Base-by-base conservation (phyloP, 2,329 filamentous ascomycete genomes). In the Ascomycota sp. region DNA sequence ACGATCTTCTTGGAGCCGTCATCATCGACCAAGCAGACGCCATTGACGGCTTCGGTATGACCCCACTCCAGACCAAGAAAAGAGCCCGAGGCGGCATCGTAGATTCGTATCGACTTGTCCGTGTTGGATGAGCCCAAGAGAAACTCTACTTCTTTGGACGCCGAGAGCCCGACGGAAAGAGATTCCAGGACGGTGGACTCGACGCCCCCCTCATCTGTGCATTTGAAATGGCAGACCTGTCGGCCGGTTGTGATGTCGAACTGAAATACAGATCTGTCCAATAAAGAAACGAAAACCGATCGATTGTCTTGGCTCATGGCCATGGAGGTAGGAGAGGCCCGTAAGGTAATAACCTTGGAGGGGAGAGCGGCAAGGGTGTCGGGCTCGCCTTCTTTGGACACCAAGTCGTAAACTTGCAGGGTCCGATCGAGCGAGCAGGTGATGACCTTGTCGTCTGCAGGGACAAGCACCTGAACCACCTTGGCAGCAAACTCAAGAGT, bases 91-190 rank as follows among this genome's bases (percentile, higher is more conserved):
- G 76, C 73, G 25, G 71, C 62, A 43, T 92, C 80, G 46, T 98
- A 98, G 11, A 98, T 59, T 27, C 89, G 67, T 36, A 98, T 76
- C 1, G 89, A 95, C 50, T 95, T 98, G 53, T 98, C 89, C 1
- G 81, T 92, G 44, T 84, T 84, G 7, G 86, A 93, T 9, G 89
- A 67, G n/a, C 82, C 84, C 12, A 89, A 65, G 34, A 98, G 64
- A 33, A 91, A 67, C 25, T 73, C 68, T 3, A 65, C 54, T 29
- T 59, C 71, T 50, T 51, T 62, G 31, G 54, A 66, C 53, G 39
- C 64, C 52, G 44, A 71, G 56, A 48, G 71, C 45, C 49, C 72
- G 37, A 74, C 69, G 2, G 72, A 71, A 25, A 98, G 62, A 1
- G 78, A 79, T 41, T 84, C 80, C 43, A 95, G 58, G 30, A 89